Evolutionary conservation across 805 yeast genomes (phyloP).

Genomic region (Schwanniomyces yamadae): DNA sequence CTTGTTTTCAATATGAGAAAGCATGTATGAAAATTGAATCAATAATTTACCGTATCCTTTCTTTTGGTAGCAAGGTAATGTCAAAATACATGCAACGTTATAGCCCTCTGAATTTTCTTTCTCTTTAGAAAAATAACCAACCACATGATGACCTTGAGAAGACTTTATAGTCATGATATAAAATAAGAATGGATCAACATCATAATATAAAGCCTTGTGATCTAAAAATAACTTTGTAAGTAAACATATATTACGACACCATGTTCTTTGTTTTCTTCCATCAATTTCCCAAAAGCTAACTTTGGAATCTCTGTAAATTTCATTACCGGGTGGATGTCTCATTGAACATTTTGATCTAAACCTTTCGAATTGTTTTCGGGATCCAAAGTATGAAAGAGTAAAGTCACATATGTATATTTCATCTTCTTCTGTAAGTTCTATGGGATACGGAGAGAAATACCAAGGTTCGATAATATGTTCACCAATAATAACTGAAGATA

Average conservation of each 20-base stretch:
- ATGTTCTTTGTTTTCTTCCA: constrained; percentile 91
- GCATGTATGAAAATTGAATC: constrained; percentile 90
- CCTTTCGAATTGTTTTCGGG: constrained; percentile 87
- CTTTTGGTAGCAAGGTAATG: constrained; percentile 94
- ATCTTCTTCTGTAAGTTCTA: constrained; percentile 91
- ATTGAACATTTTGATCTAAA: constrained; percentile 84
- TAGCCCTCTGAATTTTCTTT: constrained; percentile 94
- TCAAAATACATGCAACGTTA: constrained; percentile 95
- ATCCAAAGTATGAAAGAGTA: constrained; percentile 83
- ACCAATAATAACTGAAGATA: constrained; percentile 78
- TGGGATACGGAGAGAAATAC: constrained; percentile 97
- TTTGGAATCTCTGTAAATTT: constrained; percentile 87
- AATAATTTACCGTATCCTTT: constrained; percentile 90
- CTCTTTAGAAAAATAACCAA: constrained; percentile 95
- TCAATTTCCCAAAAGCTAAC: constrained; percentile 97
- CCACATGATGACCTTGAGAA: constrained; percentile 89
- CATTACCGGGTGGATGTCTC: constrained; percentile 98
- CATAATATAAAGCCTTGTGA: constrained; percentile 94
- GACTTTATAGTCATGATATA: constrained; percentile 93
- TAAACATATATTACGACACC: constrained; percentile 95
- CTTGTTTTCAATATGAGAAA: constrained; percentile 84
- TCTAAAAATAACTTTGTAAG: constrained; percentile 88
- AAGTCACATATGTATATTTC: constrained; percentile 88
- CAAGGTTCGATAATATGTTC: constrained; percentile 94
- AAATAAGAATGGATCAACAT: constrained; percentile 95